Percentiles rank a stretch among this genome's conserved stretches.
phyloP scores from a whole-genome alignment of 176 grass and related monocot genomes.

The Raddia guianensis region DNA sequence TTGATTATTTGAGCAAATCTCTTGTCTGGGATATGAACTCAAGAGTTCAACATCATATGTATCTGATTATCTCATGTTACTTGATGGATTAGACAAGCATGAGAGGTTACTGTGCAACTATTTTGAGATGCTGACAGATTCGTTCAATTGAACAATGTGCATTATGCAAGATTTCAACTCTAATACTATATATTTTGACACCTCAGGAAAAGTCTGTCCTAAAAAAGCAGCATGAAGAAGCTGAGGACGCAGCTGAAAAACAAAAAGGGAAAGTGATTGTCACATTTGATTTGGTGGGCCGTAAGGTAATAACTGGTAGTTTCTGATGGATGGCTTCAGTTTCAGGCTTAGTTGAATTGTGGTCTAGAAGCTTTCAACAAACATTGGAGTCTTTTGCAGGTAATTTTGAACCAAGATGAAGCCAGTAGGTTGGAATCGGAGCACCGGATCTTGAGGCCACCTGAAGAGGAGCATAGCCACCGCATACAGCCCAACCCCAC shows the following conservation, averaged over 20 bases:
- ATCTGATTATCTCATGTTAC: slow-evolving; percentile 34
- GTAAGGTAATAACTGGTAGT: slow-evolving; percentile 67
- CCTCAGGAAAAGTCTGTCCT: slow-evolving; percentile 77
- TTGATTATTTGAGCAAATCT: not conserved
- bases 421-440: slow-evolving; percentile 59
- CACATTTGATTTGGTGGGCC: slow-evolving; percentile 96
- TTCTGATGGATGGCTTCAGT: not conserved
- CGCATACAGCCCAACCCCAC: slow-evolving; percentile 86
- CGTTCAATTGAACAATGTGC: not conserved
- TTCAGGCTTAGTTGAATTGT: not conserved
- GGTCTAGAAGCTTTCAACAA: slow-evolving; percentile 22
- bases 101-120: not conserved
- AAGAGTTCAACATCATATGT: slow-evolving; percentile 6
- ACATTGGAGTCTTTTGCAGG: slow-evolving; percentile 49
- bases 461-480: slow-evolving; percentile 62
- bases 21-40: not conserved
- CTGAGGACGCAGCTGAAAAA: slow-evolving; percentile 69
- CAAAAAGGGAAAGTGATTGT: slow-evolving; percentile 73
- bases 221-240: slow-evolving; percentile 70
- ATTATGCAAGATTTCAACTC: slow-evolving; percentile 3
- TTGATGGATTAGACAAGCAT: slow-evolving; percentile 14
- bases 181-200: slow-evolving; percentile 10
- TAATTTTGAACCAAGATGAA: slow-evolving; percentile 88
- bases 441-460: slow-evolving; percentile 70
- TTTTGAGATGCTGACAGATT: slow-evolving; percentile 23